phyloP scores from a whole-genome alignment of 2,329 filamentous ascomycete genomes.

The Calonectria crousiana region DNA sequence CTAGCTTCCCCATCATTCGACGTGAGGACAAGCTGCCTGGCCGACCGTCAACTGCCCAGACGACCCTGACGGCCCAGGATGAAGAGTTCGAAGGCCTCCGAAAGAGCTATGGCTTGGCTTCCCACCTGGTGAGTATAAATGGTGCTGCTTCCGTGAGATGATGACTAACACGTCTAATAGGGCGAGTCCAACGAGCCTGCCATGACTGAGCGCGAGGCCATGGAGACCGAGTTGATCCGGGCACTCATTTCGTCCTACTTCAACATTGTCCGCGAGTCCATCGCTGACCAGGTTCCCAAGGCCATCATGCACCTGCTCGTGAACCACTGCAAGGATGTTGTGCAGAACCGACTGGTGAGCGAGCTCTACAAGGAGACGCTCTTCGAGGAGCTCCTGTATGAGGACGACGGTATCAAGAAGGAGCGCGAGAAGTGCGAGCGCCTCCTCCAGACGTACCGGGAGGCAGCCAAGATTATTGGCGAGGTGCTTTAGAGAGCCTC shows the following conservation, averaged over 20 bases:
- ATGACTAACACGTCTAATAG: slow-evolving; percentile 51
- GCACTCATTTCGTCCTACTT: slow-evolving; percentile 98
- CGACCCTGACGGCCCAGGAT: slow-evolving; percentile 41
- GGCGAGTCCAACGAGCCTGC: slow-evolving; percentile 79
- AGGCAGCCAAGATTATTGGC: slow-evolving; percentile 97
- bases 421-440: slow-evolving; percentile 99
- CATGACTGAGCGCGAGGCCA: slow-evolving; percentile 93
- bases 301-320: slow-evolving; percentile 98
- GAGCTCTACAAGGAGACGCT: slow-evolving; percentile 93
- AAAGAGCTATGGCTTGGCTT: slow-evolving; percentile 57
- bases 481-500: slow-evolving; percentile 79
- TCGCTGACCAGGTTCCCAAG: slow-evolving; percentile 98
- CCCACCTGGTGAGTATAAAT: slow-evolving; percentile 68
- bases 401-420: slow-evolving; percentile 97
- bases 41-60: slow-evolving; percentile 57
- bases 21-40: slow-evolving; percentile 72
- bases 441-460: slow-evolving; percentile 92
- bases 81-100: slow-evolving; percentile 59
- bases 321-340: slow-evolving; percentile 97
- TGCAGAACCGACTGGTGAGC: slow-evolving; percentile 96
- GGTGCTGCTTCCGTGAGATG: slow-evolving; percentile 26
- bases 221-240: slow-evolving; percentile 97
- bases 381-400: slow-evolving; percentile 94
- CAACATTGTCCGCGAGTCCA: slow-evolving; percentile 98
- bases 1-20: slow-evolving; percentile 85